Conservation (phyloP, 176 grass and related monocot species). For the Eragrostis curvula region DNA sequence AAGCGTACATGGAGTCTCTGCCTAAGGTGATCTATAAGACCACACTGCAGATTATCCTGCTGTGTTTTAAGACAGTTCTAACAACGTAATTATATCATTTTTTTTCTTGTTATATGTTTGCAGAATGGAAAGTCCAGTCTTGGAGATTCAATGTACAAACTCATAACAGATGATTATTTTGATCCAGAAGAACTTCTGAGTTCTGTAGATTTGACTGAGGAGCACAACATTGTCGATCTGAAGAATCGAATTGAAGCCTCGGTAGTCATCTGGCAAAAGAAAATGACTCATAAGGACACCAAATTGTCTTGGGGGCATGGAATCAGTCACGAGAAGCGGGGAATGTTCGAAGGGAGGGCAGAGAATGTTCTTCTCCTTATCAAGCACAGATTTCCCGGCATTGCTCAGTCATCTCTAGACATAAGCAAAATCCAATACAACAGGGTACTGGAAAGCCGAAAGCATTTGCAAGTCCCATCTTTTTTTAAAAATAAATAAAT, state of each 20-base stretch:
- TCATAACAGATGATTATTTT: constrained; percentile 74
- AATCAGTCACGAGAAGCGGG: constrained; percentile 69
- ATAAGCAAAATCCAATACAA: constrained; percentile 85
- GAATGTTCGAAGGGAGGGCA: constrained; percentile 76
- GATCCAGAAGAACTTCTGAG: constrained; percentile 66
- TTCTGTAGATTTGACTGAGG: constrained; percentile 56
- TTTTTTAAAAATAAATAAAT: no score
- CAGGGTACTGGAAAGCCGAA: constrained; percentile 45
- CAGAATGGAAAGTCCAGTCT: constrained; percentile 80
- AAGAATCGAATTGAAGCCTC: constrained; percentile 85
- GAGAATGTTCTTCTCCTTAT: constrained; percentile 75
- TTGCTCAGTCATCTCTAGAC: constrained; percentile 68
- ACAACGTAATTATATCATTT: neutral
- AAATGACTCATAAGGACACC: constrained; percentile 65
- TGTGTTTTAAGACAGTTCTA: neutral
- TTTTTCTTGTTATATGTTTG: constrained; percentile 11
- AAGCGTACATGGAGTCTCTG: constrained; percentile 74
- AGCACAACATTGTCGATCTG: constrained; percentile 79
- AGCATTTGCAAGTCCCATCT: neutral
- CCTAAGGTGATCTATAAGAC: constrained; percentile 64
- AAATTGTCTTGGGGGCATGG: constrained; percentile 65
- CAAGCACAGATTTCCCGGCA: constrained; percentile 74
- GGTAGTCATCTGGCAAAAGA: constrained; percentile 79
- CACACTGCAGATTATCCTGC: neutral
- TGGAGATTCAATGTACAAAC: constrained; percentile 80